phyloP scores from a whole-genome alignment of 768 basidiomycete genomes.

The Trametes cinnabarina region DNA sequence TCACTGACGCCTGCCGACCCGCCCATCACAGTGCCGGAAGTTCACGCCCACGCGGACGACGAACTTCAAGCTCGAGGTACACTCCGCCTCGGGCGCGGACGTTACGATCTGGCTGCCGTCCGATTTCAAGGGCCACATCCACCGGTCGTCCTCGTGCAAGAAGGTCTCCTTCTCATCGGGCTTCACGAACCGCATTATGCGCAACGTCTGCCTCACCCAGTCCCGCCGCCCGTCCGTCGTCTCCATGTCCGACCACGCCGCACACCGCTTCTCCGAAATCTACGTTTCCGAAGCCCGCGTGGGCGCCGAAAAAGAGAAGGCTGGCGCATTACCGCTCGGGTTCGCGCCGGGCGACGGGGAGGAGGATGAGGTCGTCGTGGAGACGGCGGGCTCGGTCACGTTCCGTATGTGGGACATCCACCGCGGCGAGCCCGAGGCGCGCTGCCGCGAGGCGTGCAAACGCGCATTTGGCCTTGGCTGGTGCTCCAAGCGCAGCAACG shows the following conservation, averaged over 20 bases:
- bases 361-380: slow-evolving; percentile 63
- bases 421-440: slow-evolving; percentile 60
- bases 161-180: slow-evolving; percentile 57
- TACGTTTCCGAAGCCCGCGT: slow-evolving; percentile 22
- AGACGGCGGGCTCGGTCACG: slow-evolving; percentile 57
- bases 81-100: slow-evolving; percentile 54
- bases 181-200: slow-evolving; percentile 63
- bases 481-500: slow-evolving; percentile 53
- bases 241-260: slow-evolving; percentile 19
- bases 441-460: slow-evolving; percentile 57
- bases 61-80: slow-evolving; percentile 55
- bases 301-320: slow-evolving; percentile 18
- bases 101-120: slow-evolving; percentile 78
- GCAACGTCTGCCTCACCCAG: slow-evolving; percentile 31
- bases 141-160: slow-evolving; percentile 41
- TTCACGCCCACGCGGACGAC: slow-evolving; percentile 31
- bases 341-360: slow-evolving; percentile 25
- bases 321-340: slow-evolving; percentile 3
- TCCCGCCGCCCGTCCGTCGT: slow-evolving; percentile 29
- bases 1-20: background rate
- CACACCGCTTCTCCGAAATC: slow-evolving; percentile 23
- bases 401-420: slow-evolving; percentile 82
- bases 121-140: slow-evolving; percentile 71
- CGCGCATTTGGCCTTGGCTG: slow-evolving; percentile 52
- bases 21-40: slow-evolving; percentile 27